Base-by-base conservation (phyloP, 108 stramenopile genomes). In the Thalassiosira profunda region DNA sequence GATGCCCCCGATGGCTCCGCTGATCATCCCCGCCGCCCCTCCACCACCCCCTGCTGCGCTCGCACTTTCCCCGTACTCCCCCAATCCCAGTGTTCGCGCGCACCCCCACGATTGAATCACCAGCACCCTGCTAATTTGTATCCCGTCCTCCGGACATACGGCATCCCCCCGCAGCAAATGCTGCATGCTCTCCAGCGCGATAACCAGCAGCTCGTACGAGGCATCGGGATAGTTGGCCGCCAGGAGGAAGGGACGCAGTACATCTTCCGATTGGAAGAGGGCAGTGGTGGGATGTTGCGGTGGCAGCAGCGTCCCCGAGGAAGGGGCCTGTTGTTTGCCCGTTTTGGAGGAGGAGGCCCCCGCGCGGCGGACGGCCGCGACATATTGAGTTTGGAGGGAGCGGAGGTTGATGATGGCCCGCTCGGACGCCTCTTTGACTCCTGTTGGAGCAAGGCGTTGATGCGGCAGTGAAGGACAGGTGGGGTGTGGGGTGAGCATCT, bases 381-480 rank as follows among this genome's bases (percentile, higher is more conserved):
- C 90, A 62, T 94, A 94, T 41, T 76, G 60, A 30, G 84, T 89
- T 72, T 95, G 87, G 47, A 90, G 77, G 26, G 84, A 76, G 28
- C 93, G 74, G 23, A 95, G 74, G 43, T 85, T 84, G 28, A 92
- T 54, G 29, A 92, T 95, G 31, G 94, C 94, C 34, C 91, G 66
- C 70, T 95, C 94, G 42, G 86, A 86, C 34, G 94, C 89, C 47
- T 92, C 91, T 59, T 92, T 92, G 21, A 95, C 89, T 21, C 85
- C 89, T 90, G 38, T 10, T 29, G 5, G 58, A 17, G 37, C 33
- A 12, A 24, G 11, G 35, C 26, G 26, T 20, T 5, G 14, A 17
- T 7, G 54, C 24, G 34, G 15, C 20, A 55, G 42, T 51, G 38
- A 36, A 40, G 18, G 21, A 23, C 7, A 55, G 33, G 31, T 51